Evolutionary conservation across 768 basidiomycete genomes (phyloP), one percentile per base, ranked within the genome.

Genomic region (Panus rudis): DNA sequence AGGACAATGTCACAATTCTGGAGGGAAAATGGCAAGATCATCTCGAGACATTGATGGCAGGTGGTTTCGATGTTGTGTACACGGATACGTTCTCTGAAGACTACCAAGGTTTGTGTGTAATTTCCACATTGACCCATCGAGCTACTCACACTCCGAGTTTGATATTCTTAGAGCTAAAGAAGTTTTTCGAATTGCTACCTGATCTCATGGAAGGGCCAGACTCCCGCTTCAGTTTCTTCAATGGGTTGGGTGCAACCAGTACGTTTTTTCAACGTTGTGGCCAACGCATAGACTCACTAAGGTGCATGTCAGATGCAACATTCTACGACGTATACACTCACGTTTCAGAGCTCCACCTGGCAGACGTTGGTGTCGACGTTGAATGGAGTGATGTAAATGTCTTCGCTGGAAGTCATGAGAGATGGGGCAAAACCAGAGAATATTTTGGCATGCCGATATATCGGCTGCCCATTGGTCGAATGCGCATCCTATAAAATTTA

Each of bases 21-120:
- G 84, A 90, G 62, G 92, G 92, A 1, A 85, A 84, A 61, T 99
- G 96, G 96, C 93, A 97, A 67, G 89, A 94, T 50, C 84, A 78
- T 43, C 63, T 92, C 33, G 74, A 76, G 25, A 68, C 61, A 32
- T 63, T 76, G 17, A 68, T 51, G 22, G 62, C 75, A n/a, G 80
- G 81, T 19, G 87, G 81, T 0, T 98, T 92, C 55, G 92, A 96
- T 56, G 73, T 83, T 12, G 61, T 98, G 27, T 99, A 94, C 60
- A 90, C 85, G 5, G 94, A 96, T 62, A 92, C 92, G 1, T 96
- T 96, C 63, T 84, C 89, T 5, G 96, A 93, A 57, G 75, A 83
- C 40, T 96, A 93, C 53, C 63, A 69, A 43, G 79, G 79, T 79
- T 45, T n/a, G n/a, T n/a, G n/a, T n/a, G n/a, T n/a, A n/a, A n/a